Conservation (phyloP, 257 asterid genomes). For the Cruciata laevipes region DNA sequence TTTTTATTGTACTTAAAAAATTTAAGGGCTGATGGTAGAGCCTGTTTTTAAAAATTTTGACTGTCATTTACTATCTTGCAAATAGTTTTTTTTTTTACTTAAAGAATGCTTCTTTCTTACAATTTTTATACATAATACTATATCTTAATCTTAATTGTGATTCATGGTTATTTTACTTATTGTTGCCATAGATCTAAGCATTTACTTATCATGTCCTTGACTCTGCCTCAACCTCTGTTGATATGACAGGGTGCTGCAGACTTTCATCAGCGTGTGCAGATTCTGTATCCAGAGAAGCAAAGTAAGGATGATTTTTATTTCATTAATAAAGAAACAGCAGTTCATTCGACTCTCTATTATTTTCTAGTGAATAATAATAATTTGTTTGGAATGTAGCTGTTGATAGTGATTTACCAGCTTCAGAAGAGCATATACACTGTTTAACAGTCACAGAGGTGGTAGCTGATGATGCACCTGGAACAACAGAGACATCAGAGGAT, state of each 20-base stretch:
- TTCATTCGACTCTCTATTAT: no score
- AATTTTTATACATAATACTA: no score
- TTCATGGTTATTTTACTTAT: no score
- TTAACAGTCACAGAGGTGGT: conserved; percentile 11
- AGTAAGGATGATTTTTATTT: conserved; percentile 16
- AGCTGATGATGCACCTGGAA: background rate
- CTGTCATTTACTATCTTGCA: no score
- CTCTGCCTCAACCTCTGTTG: background rate
- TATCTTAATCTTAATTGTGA: no score
- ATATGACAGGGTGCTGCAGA: conserved; percentile 21
- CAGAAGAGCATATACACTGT: background rate
- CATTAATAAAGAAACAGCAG: no score
- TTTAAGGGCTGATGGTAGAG: no score
- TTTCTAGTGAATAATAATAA: background rate
- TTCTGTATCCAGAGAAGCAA: conserved; percentile 21
- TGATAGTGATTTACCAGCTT: background rate
- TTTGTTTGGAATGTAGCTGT: conserved; percentile 13
- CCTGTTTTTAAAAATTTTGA: no score
- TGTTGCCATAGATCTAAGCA: no score
- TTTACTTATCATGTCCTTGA: background rate
- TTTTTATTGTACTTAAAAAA: no score
- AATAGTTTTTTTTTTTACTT: background rate
- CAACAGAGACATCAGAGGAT: background rate
- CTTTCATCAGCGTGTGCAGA: conserved; percentile 12
- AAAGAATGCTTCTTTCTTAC: background rate